Evolutionary conservation across 805 yeast species (phyloP), one percentile per base, ranked within the genome.

Genomic region (Ogataea methylovora): DNA sequence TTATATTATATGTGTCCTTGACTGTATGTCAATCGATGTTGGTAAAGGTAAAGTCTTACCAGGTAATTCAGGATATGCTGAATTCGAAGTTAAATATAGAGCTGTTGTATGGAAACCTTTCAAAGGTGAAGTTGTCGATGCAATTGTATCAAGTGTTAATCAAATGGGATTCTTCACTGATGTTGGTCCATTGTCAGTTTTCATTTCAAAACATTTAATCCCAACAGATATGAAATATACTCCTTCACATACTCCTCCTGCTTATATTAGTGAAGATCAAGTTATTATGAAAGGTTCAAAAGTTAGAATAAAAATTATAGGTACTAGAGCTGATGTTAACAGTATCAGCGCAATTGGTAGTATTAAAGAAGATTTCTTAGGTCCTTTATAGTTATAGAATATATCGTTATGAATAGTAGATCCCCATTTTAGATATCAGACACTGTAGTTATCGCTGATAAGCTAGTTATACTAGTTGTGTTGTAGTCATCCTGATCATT

Each of bases 21-120:
- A 92, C 54, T 85, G 94, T 45, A 86, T 85, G 82, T 75, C 80
- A 45, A 86, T 92, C 38, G 97, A 92, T 53, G 94, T 92, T 24
- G 98, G 96, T 31, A 81, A 86, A 48, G 98, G 98, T 14, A 69
- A 84, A 47, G 84, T 92, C 43, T 72, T 92, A 29, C 95, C 97
- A 3, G 60, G 59, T 13, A 80, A 88, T 17, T 78, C 80, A 38
- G 98, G 98, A 2, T 79, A 87, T 50, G 97, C 98, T 0, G 97
- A 87, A 60, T 92, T 92, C 51, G 94, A 86, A 48, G 97, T 92
- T 35, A 85, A 86, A 59, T 92, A 92, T 58, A 69, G 95, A 47
- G 98, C 98, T 0, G 88, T 92, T 34, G 97, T 92, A 23, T 92
- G 96, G 94, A 84, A 90, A 52, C 98, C 98, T 4, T 92, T 92